Evolutionary conservation across 2,329 filamentous ascomycete species (phyloP).

Genomic region (Phoma sp.): DNA sequence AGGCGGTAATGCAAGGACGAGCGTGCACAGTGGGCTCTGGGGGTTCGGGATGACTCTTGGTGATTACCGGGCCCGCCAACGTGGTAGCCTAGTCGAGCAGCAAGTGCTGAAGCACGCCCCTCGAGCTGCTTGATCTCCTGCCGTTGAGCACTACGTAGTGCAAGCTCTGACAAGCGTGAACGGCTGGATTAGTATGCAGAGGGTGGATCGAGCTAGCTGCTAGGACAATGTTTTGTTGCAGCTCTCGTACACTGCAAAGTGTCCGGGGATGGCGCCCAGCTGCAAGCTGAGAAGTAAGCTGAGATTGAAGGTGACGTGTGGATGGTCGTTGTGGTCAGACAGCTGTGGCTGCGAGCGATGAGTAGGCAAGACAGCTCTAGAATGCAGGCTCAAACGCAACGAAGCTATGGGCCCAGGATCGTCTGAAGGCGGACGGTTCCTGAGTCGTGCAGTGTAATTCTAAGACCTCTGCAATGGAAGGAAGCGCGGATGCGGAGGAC

Average conservation of each 20-base stretch:
- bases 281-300: constrained; percentile 39
- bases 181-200: constrained; percentile 28
- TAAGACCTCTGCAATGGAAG: constrained; percentile 42
- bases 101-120: constrained; percentile 40
- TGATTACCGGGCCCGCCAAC: constrained; percentile 44
- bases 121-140: constrained; percentile 35
- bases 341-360: constrained; percentile 29
- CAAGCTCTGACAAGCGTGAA: constrained; percentile 40
- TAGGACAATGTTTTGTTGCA: not conserved
- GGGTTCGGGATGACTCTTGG: constrained; percentile 39
- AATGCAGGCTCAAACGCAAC: constrained; percentile 33
- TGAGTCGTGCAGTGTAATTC: constrained; percentile 33
- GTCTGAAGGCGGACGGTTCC: constrained; percentile 31
- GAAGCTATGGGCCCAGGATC: constrained; percentile 26
- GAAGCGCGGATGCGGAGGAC: constrained; percentile 41
- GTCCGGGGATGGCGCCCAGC: constrained; percentile 38
- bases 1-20: constrained; percentile 41
- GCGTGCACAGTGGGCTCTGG: constrained; percentile 34
- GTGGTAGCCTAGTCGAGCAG: constrained; percentile 43
- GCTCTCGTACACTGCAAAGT: not conserved
- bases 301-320: constrained; percentile 35
- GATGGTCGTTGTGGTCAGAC: constrained; percentile 24
- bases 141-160: constrained; percentile 45
- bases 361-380: constrained; percentile 30
- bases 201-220: constrained; percentile 21